These are phyloP conservation scores for Novymonas esmeraldas DNA, from an alignment of 208 protist species.

Conservation along the genomic window DNA sequence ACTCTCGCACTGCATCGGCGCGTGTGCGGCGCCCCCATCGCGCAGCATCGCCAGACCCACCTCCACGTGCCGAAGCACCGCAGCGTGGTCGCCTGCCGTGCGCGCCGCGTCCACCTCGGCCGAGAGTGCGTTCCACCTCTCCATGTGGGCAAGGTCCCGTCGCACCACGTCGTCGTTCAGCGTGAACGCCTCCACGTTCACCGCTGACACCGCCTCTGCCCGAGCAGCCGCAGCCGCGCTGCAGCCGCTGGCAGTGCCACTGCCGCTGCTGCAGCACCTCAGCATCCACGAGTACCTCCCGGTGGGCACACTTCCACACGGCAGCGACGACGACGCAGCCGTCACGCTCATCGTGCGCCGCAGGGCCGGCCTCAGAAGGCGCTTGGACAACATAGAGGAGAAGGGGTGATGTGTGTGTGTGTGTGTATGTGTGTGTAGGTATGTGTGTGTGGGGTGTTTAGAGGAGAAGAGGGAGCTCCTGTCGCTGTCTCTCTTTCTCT, in stretches of 20 bases:
- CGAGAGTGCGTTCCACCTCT: conserved; percentile 76
- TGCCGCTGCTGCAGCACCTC: background rate
- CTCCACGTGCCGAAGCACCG: conserved; percentile 52
- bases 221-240: background rate
- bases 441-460: background rate
- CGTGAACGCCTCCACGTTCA: conserved; percentile 87
- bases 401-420: background rate
- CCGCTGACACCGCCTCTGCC: conserved; percentile 34
- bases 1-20: conserved; percentile 87
- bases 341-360: background rate
- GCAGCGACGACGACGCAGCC: background rate
- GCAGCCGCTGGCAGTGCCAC: background rate
- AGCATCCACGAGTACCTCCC: background rate
- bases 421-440: background rate
- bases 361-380: background rate
- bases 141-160: conserved; percentile 70
- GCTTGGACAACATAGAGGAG: conserved; percentile 1
- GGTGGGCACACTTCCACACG: background rate
- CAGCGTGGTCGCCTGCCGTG: conserved; percentile 33
- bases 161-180: conserved; percentile 84
- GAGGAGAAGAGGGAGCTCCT: background rate
- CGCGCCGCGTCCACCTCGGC: conserved; percentile 55
- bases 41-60: conserved; percentile 66
- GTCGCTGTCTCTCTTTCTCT: no score
- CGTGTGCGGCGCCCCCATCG: conserved; percentile 66